Percentiles rank a stretch among this genome's conserved stretches.
Evolutionary conservation across 345 rosid species (phyloP).

Genomic region (Adansonia digitata): DNA sequence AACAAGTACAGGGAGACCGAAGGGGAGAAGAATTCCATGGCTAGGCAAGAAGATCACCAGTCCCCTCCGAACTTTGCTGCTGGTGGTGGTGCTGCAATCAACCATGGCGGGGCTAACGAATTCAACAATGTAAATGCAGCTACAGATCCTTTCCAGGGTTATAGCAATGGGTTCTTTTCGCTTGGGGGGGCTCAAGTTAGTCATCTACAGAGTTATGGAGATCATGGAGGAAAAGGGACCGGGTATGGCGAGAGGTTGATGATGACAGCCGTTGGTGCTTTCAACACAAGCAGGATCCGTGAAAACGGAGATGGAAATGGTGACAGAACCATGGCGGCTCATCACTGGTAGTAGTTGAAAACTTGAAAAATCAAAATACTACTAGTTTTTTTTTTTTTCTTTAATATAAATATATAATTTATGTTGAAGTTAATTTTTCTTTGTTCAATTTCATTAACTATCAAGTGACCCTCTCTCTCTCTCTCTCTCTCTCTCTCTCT

Average conservation of each 20-base stretch:
- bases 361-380: background rate
- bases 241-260: constrained; percentile 20
- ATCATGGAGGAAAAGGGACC: constrained; percentile 5
- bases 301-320: constrained; percentile 22
- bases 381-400: background rate
- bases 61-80: too few species aligned
- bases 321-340: constrained; percentile 21
- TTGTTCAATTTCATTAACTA: background rate
- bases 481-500: too few species aligned
- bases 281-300: constrained; percentile 13
- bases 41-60: constrained; percentile 17
- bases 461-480: too few species aligned
- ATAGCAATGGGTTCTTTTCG: constrained; percentile 27
- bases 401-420: background rate
- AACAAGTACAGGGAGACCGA: constrained; percentile 35
- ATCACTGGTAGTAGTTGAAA: constrained; percentile 27
- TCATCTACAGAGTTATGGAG: constrained; percentile 6
- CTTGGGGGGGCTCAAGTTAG: constrained; percentile 23
- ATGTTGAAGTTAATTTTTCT: background rate
- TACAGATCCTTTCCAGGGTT: constrained; percentile 13
- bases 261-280: constrained; percentile 2
- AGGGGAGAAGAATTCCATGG: constrained; percentile 26
- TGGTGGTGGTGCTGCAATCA: background rate
- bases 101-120: background rate
- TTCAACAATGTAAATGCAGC: constrained; percentile 7